Percentiles rank a stretch among this genome's conserved stretches.
Conservation (phyloP, 176 grass and related monocot genomes). For the barley (Hordeum vulgare) region MorexV3_pseudomolecules_assembly NC_058518.1:400412981-400413480, state of each 20-base stretch:
- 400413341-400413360: no score
- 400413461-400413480: no score
- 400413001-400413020: slow-evolving; percentile 10
- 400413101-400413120: slow-evolving; percentile 7
- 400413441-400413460: no score
- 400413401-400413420: no score
- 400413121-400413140: not conserved
- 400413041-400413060: slow-evolving; percentile 15
- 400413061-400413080: slow-evolving; percentile 6
- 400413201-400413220: not conserved
- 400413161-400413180: no score
- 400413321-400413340: no score
- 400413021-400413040: slow-evolving; percentile 26
- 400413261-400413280: no score
- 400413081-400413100: not conserved
- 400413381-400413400: no score
- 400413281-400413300: no score
- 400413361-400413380: no score
- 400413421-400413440: no score
- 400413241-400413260: not conserved
- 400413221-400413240: not conserved
- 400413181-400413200: not conserved
- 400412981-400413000: not conserved
- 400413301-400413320: no score
- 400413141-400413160: not conserved